A percentile compares a stretch with the other conserved stretches of the same genome.
Evolutionary conservation across 2,329 filamentous ascomycete genomes (phyloP).

Genomic region (Colletotrichum sp.): DNA sequence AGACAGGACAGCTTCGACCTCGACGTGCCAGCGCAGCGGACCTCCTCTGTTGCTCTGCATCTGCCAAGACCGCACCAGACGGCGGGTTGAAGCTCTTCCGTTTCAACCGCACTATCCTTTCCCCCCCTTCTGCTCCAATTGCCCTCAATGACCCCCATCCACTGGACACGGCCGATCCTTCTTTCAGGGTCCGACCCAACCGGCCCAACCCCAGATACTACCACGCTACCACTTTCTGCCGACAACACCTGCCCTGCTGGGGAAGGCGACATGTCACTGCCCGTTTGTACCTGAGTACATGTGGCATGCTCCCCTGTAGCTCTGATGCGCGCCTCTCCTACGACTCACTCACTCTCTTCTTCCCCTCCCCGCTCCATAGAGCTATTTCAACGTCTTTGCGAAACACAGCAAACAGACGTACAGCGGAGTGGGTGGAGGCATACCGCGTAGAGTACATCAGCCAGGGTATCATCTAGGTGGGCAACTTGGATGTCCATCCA

Average conservation of each 20-base stretch:
- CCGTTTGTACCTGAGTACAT: not conserved
- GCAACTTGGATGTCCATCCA: constrained; percentile 11
- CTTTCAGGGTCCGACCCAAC: constrained; percentile 20
- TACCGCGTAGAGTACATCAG: not conserved
- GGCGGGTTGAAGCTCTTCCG: constrained; percentile 18
- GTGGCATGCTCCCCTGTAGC: not conserved
- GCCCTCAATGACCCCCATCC: not conserved
- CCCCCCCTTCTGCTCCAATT: not conserved
- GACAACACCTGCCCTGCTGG: constrained; percentile 1
- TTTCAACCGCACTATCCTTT: constrained; percentile 16
- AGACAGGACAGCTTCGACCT: not conserved
- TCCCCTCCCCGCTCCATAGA: not conserved
- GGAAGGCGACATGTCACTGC: not conserved
- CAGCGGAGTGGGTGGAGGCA: not conserved
- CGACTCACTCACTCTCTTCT: not conserved
- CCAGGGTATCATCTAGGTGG: not conserved
- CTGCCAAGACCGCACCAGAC: constrained; percentile 16
- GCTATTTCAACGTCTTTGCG: not conserved
- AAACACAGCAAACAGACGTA: not conserved
- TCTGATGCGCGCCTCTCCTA: not conserved
- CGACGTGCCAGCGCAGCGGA: constrained; percentile 13
- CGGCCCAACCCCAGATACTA: constrained; percentile 15
- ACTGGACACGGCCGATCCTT: constrained; percentile 17
- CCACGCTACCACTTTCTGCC: constrained; percentile 2
- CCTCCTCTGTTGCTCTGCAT: constrained; percentile 12